Percentiles rank a stretch among this genome's conserved stretches.
These are phyloP conservation scores for Zygosaccharomyces pseudobailii DNA, from an alignment of 1,139 yeast genomes.

Conservation along the genomic window DNA sequence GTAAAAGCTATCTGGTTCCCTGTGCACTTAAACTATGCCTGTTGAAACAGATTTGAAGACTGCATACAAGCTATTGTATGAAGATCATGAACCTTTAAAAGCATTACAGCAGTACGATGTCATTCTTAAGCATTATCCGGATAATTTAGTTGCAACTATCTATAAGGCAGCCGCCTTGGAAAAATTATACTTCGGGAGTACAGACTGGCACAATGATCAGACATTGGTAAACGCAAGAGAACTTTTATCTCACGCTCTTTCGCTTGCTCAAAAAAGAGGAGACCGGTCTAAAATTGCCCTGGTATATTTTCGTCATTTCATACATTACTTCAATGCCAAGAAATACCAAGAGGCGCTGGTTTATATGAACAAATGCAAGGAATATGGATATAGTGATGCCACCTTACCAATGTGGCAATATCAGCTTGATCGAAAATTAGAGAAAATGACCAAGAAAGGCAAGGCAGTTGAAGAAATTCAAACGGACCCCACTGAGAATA, in stretches of 20 bases:
- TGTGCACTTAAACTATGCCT: conserved; percentile 17
- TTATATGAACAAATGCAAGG: conserved; percentile 48
- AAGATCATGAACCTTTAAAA: conserved; percentile 35
- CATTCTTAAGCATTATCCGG: conserved; percentile 38
- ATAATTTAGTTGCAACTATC: conserved; percentile 49
- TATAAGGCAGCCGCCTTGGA: conserved; percentile 55
- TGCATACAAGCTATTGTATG: conserved; percentile 35
- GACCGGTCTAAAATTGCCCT: conserved; percentile 50
- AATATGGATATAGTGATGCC: conserved; percentile 44
- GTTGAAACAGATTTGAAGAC: conserved; percentile 26
- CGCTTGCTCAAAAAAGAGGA: conserved; percentile 49
- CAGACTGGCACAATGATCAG: conserved; percentile 37
- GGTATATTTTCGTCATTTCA: conserved; percentile 57
- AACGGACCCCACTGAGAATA: neutral
- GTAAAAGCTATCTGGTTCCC: too few species aligned
- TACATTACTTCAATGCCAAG: conserved; percentile 46
- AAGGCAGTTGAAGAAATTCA: neutral
- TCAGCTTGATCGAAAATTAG: conserved; percentile 39
- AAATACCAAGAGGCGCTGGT: conserved; percentile 44
- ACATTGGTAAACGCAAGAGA: conserved; percentile 45
- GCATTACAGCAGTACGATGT: conserved; percentile 38
- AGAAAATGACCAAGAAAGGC: conserved; percentile 16
- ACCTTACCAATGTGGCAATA: conserved; percentile 49
- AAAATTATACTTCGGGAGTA: conserved; percentile 37
- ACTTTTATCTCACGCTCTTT: conserved; percentile 53